Conservation (phyloP, 2,329 filamentous ascomycete species). For the Xylaria multiplex region DNA sequence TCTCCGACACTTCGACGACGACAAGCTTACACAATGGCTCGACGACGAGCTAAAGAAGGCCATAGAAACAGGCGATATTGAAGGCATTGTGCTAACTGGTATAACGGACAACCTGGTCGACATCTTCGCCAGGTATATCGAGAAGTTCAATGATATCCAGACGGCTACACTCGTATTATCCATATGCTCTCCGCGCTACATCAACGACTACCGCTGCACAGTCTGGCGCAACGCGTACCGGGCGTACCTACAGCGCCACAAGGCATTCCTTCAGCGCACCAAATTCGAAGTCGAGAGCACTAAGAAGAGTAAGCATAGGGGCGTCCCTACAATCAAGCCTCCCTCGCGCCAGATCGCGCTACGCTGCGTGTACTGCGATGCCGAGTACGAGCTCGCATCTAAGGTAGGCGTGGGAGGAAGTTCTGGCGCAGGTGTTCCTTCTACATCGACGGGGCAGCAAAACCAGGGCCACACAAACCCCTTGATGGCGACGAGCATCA, state of each 20-base stretch:
- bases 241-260: constrained; percentile 77
- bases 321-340: constrained; percentile 70
- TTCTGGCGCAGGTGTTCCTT: constrained; percentile 18
- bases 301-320: constrained; percentile 72
- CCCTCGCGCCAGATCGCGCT: constrained; percentile 77
- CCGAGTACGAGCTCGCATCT: constrained; percentile 61
- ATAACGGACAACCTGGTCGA: constrained; percentile 78
- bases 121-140: constrained; percentile 78
- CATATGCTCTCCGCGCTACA: constrained; percentile 78
- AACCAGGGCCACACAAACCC: constrained; percentile 56
- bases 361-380: constrained; percentile 80
- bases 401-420: constrained; percentile 44
- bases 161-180: constrained; percentile 80
- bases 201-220: constrained; percentile 78
- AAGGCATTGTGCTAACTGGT: constrained; percentile 81
- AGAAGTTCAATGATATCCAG: constrained; percentile 80
- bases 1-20: constrained; percentile 71
- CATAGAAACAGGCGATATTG: constrained; percentile 74
- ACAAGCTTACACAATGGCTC: constrained; percentile 73
- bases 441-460: constrained; percentile 16
- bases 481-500: constrained; percentile 66
- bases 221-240: constrained; percentile 79
- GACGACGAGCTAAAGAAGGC: constrained; percentile 70
- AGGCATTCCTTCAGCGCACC: constrained; percentile 76
- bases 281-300: constrained; percentile 83